phyloP scores from a whole-genome alignment of 345 rosid species.

The Excoecaria cochinchinensis region DNA sequence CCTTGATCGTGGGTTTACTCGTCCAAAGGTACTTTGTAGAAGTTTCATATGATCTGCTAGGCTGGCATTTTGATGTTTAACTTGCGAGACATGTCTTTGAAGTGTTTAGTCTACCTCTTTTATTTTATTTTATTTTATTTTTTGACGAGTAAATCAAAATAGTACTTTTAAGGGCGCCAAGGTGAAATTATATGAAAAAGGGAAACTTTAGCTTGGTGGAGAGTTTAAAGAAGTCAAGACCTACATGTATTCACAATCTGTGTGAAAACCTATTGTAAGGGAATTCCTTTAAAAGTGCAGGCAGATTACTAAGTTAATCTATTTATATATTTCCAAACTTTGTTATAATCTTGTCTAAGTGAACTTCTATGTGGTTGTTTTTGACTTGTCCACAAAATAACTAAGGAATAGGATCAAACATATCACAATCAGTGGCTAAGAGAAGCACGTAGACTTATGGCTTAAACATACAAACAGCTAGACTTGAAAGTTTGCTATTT shows the following conservation, averaged over 20 bases:
- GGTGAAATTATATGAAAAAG: neutral
- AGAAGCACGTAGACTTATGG: neutral
- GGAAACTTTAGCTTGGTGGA: neutral
- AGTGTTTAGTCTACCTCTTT: neutral
- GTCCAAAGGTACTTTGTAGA: constrained; percentile 72
- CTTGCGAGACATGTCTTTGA: too few relatives aligned
- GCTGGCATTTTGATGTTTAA: neutral
- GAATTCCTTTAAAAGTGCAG: neutral
- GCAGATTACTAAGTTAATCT: too few relatives aligned
- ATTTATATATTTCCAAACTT: too few relatives aligned
- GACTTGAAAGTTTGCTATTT: neutral
- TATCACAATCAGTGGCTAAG: neutral
- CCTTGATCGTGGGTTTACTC: constrained; percentile 93
- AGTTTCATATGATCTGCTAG: neutral
- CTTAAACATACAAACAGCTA: neutral
- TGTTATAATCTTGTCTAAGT: neutral
- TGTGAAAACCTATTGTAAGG: neutral
- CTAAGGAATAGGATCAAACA: neutral
- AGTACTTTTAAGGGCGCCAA: neutral
- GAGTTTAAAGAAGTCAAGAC: neutral
- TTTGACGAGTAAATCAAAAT: neutral
- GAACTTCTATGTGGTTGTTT: neutral
- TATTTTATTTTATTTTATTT: neutral
- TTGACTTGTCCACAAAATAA: neutral
- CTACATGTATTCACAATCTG: neutral